These are phyloP conservation scores for Fraxinus pennsylvanica DNA, from an alignment of 257 asterid species.

Conservation along the genomic window DNA sequence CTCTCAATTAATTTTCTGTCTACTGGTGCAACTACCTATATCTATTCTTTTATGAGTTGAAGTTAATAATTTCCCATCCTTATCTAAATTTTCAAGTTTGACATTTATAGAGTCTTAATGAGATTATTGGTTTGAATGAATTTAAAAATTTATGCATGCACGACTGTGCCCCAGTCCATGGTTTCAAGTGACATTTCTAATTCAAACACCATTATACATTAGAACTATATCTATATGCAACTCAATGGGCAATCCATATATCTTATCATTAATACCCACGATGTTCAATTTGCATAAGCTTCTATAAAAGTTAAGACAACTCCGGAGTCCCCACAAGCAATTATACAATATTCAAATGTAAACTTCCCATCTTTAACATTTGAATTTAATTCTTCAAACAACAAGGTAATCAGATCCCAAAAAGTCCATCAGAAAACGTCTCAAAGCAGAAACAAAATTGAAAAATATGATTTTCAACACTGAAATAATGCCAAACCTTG, in stretches of 20 bases:
- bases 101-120: neutral
- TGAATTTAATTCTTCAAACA: conserved; percentile 2
- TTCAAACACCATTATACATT: neutral
- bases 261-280: neutral
- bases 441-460: conserved; percentile 8
- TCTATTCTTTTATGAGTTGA: neutral
- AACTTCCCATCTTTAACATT: neutral
- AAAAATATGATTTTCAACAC: neutral
- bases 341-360: conserved; percentile 6
- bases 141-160: neutral
- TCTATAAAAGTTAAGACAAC: neutral
- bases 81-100: neutral
- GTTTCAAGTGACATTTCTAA: neutral
- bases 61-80: neutral
- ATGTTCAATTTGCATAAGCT: neutral
- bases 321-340: conserved; percentile 4
- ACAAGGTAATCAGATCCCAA: conserved; percentile 15
- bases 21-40: neutral
- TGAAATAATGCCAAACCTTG: conserved; percentile 60
- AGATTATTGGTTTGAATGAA: neutral
- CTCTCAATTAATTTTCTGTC: neutral
- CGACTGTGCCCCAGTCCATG: neutral
- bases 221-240: neutral
- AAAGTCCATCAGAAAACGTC: conserved; percentile 1
- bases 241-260: neutral